Evolutionary conservation across 179 eudicot genomes (phyloP).

Genomic region (Drosera spatulata): DNA sequence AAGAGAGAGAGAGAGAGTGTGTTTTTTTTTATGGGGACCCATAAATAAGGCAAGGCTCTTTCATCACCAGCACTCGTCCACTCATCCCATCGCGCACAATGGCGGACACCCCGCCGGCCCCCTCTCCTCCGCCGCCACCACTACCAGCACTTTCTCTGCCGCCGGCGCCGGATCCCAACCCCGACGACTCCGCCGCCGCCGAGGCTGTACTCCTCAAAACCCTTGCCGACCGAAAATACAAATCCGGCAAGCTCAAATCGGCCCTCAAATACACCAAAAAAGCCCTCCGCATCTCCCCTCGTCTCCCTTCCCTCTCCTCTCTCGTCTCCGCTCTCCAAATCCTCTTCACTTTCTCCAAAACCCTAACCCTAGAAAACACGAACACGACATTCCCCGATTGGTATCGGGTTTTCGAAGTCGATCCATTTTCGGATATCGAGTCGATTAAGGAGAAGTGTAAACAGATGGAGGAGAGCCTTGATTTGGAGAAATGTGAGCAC

Average conservation of each 20-base stretch:
- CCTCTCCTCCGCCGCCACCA: too few relatives aligned
- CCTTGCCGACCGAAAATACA: constrained; percentile 48
- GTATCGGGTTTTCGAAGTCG: constrained; percentile 43
- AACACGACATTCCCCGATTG: constrained; percentile 14
- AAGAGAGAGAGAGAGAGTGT: too few relatives aligned
- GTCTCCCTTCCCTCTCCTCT: constrained; percentile 34
- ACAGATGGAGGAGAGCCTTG: constrained; percentile 49
- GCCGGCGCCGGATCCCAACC: too few relatives aligned
- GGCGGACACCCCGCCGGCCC: too few relatives aligned
- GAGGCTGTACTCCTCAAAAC: constrained; percentile 45
- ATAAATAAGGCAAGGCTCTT: too few relatives aligned
- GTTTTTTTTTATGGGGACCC: too few relatives aligned
- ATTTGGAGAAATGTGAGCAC: constrained; percentile 52
- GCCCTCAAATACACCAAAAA: constrained; percentile 39
- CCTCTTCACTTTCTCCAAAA: constrained; percentile 19
- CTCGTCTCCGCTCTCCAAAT: constrained; percentile 44
- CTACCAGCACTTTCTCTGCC: too few relatives aligned
- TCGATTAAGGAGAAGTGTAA: constrained; percentile 49
- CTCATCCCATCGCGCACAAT: too few relatives aligned
- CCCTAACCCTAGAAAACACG: not conserved
- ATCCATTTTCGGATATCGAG: constrained; percentile 35
- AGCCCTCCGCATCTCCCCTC: constrained; percentile 36
- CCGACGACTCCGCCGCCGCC: too few relatives aligned
- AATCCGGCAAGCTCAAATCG: constrained; percentile 29
- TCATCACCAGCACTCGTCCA: too few relatives aligned